A percentile compares a stretch with the other conserved stretches of the same genome.
Evolutionary conservation across 345 rosid species (phyloP).

Genomic region (Dimocarpus longan): DNA sequence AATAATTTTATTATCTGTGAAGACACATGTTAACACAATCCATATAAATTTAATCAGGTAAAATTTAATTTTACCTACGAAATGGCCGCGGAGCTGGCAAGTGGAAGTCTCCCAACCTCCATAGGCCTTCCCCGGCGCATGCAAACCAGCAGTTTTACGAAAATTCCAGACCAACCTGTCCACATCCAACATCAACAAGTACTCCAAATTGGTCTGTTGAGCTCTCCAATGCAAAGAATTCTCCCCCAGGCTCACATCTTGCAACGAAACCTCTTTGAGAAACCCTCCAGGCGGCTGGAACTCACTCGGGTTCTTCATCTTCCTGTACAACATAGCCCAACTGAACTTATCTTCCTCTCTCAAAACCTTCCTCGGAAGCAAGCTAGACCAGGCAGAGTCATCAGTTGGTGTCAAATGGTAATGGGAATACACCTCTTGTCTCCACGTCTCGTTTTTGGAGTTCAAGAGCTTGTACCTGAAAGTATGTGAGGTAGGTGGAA

Average conservation of each 20-base stretch:
- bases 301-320: constrained; percentile 28
- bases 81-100: constrained; percentile 55
- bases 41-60: too few relatives aligned
- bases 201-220: constrained; percentile 58
- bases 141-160: constrained; percentile 49
- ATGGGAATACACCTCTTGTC: constrained; percentile 38
- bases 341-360: constrained; percentile 43
- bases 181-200: constrained; percentile 51
- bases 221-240: constrained; percentile 48
- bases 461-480: constrained; percentile 35
- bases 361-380: constrained; percentile 47
- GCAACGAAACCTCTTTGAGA: constrained; percentile 51
- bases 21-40: neutral
- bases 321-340: constrained; percentile 29
- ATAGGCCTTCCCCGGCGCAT: constrained; percentile 44
- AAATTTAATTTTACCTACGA: constrained; percentile 33
- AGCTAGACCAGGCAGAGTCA: constrained; percentile 42
- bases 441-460: constrained; percentile 43
- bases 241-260: constrained; percentile 48
- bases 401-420: constrained; percentile 51
- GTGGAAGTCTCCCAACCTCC: constrained; percentile 55
- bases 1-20: too few relatives aligned
- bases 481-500: constrained; percentile 45
- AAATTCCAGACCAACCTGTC: constrained; percentile 62
- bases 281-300: constrained; percentile 25